A percentile compares a stretch with the other conserved stretches of the same genome.
phyloP scores from a whole-genome alignment of 2,329 filamentous ascomycete genomes.

The Microcyclosporella mali region DNA sequence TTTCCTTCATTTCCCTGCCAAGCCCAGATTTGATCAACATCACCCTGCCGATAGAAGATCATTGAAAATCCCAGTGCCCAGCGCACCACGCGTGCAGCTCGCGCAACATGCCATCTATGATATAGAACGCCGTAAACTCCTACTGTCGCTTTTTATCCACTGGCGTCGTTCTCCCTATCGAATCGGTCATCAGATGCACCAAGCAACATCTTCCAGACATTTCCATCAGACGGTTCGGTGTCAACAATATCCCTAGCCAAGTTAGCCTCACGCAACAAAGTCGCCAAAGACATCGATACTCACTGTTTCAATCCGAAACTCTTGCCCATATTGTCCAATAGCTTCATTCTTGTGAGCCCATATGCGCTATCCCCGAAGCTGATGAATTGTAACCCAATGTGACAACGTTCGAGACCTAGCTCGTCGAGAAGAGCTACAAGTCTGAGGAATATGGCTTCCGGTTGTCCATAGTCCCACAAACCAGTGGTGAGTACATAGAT shows the following conservation, averaged over 20 bases:
- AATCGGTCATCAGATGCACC: conserved; percentile 16
- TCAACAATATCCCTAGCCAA: conserved; percentile 22
- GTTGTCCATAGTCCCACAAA: background rate
- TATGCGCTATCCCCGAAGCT: conserved; percentile 18
- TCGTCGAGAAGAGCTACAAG: background rate
- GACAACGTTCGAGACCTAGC: background rate
- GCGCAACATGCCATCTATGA: no score
- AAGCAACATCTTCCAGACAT: conserved; percentile 28
- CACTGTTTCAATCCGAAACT: background rate
- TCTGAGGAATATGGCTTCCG: background rate
- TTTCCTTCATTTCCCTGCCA: no score
- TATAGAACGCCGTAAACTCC: no score
- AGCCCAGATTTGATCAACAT: no score
- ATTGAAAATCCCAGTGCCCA: no score
- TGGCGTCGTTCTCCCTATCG: no score
- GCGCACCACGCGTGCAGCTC: no score
- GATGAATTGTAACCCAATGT: conserved; percentile 26
- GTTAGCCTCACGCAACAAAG: background rate
- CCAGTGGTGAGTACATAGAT: no score
- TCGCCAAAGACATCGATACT: background rate
- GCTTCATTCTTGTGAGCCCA: conserved; percentile 9
- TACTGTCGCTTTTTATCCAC: no score
- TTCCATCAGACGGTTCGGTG: conserved; percentile 17
- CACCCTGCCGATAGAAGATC: no score
- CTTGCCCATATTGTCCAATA: conserved; percentile 9